phyloP scores from a whole-genome alignment of 345 rosid species.

The Moringa oleifera region DNA sequence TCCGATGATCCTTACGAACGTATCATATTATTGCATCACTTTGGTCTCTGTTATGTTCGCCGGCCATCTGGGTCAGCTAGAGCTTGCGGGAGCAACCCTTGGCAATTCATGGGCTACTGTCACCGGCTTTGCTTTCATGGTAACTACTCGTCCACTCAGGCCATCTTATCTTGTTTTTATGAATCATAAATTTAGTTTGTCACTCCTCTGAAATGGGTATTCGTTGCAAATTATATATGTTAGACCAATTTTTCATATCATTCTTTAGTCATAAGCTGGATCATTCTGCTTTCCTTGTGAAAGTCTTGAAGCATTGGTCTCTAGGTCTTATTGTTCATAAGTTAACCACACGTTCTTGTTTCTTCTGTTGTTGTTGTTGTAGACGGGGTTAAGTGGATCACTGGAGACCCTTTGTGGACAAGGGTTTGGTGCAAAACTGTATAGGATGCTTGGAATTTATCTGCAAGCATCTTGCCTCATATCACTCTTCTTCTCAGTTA shows the following conservation, averaged over 20 bases:
- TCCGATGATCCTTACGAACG: slow-evolving; percentile 44
- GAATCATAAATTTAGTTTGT: too few relatives aligned
- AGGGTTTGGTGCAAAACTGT: slow-evolving; percentile 66
- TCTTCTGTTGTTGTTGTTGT: background rate
- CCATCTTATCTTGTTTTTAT: too few relatives aligned
- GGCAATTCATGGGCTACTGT: slow-evolving; percentile 83
- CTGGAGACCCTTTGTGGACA: slow-evolving; percentile 91
- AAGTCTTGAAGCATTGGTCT: too few relatives aligned
- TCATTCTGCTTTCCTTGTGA: too few relatives aligned
- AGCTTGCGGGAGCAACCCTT: slow-evolving; percentile 83
- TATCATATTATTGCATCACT: slow-evolving; percentile 17
- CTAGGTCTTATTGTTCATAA: too few relatives aligned
- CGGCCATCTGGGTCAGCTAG: slow-evolving; percentile 6
- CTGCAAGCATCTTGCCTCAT: slow-evolving; percentile 71
- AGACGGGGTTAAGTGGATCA: slow-evolving; percentile 77
- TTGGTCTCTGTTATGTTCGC: slow-evolving; percentile 11
- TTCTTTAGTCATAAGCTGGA: too few relatives aligned
- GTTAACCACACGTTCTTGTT: too few relatives aligned
- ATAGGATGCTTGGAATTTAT: slow-evolving; percentile 60
- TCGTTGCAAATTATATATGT: too few relatives aligned
- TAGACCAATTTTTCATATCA: too few relatives aligned
- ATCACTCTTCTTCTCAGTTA: slow-evolving; percentile 38
- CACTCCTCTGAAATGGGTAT: too few relatives aligned
- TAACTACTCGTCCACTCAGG: slow-evolving; percentile 18
- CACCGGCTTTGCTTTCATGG: slow-evolving; percentile 79